Evolutionary conservation across 257 asterid species (phyloP).

Genomic region (Perilla frutescens): DNA sequence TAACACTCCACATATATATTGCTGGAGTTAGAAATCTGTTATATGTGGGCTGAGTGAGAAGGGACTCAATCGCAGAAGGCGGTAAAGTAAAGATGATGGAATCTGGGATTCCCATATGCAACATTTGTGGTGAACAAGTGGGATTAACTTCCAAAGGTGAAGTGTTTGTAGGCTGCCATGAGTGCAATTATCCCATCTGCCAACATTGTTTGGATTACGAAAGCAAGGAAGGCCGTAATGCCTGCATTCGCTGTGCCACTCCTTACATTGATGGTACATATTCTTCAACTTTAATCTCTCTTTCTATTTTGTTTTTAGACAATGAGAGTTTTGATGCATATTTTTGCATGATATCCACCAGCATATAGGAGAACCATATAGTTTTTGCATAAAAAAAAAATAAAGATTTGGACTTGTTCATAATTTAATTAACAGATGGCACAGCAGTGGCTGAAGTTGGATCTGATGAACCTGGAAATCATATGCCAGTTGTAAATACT

Average conservation of each 20-base stretch:
- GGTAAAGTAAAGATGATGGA: conserved; percentile 71
- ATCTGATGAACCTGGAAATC: conserved; percentile 51
- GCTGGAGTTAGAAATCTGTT: conserved; percentile 22
- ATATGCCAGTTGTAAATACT: conserved; percentile 39
- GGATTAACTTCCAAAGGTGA: conserved; percentile 62
- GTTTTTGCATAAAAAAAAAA: not conserved
- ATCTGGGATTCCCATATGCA: conserved; percentile 75
- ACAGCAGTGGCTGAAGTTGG: conserved; percentile 39
- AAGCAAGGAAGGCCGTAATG: conserved; percentile 67
- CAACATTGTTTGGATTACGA: conserved; percentile 70
- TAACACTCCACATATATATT: not conserved
- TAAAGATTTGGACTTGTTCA: conserved; percentile 20
- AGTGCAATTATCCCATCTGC: conserved; percentile 79
- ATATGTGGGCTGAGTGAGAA: not conserved
- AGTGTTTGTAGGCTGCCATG: conserved; percentile 78
- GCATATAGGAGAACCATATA: not conserved
- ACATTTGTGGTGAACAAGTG: conserved; percentile 75
- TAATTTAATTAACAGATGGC: conserved; percentile 43
- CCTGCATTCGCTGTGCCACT: conserved; percentile 72
- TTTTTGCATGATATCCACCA: too few species aligned
- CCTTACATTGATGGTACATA: conserved; percentile 60
- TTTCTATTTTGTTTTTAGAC: not conserved
- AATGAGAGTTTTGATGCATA: not conserved
- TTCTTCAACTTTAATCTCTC: not conserved
- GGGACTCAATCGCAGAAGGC: not conserved